phyloP scores from a whole-genome alignment of 495 filamentous ascomycete genomes.

The Aspergillus heteromorphus region DNA sequence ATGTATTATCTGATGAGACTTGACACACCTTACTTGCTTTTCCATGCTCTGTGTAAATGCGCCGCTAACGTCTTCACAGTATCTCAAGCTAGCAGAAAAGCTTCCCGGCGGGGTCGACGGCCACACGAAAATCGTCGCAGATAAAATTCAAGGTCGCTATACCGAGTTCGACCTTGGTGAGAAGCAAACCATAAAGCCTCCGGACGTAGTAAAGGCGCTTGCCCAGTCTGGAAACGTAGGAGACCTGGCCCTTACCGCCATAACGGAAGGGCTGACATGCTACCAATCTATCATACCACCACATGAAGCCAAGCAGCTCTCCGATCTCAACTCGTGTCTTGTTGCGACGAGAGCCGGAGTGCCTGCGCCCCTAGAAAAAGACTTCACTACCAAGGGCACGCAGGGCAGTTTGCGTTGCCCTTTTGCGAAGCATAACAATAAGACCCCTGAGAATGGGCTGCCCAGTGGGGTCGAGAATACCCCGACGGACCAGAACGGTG shows the following conservation, averaged over 20 bases:
- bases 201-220: slow-evolving; percentile 43
- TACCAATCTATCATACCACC: slow-evolving; percentile 33
- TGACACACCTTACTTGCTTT: neutral
- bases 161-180: slow-evolving; percentile 8
- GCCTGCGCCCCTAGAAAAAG: slow-evolving; percentile 32
- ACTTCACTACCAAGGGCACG: slow-evolving; percentile 43
- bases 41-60: neutral
- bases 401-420: slow-evolving; percentile 42
- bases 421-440: slow-evolving; percentile 35
- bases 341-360: slow-evolving; percentile 34
- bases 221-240: slow-evolving; percentile 41
- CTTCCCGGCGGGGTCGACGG: slow-evolving; percentile 28
- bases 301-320: slow-evolving; percentile 15
- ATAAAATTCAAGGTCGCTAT: slow-evolving; percentile 19
- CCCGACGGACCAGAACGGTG: slow-evolving; percentile 25
- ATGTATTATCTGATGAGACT: slow-evolving; percentile 51
- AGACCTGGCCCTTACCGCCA: slow-evolving; percentile 32
- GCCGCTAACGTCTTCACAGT: slow-evolving; percentile 19
- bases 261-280: slow-evolving; percentile 37
- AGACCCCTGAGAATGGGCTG: slow-evolving; percentile 23
- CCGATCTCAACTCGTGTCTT: slow-evolving; percentile 29
- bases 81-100: slow-evolving; percentile 24
- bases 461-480: slow-evolving; percentile 20
- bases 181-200: slow-evolving; percentile 30
- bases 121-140: slow-evolving; percentile 25